Percentiles rank a stretch among this genome's conserved stretches.
phyloP scores from a whole-genome alignment of 345 rosid genomes.

The Streptanthus diversifolius region DNA sequence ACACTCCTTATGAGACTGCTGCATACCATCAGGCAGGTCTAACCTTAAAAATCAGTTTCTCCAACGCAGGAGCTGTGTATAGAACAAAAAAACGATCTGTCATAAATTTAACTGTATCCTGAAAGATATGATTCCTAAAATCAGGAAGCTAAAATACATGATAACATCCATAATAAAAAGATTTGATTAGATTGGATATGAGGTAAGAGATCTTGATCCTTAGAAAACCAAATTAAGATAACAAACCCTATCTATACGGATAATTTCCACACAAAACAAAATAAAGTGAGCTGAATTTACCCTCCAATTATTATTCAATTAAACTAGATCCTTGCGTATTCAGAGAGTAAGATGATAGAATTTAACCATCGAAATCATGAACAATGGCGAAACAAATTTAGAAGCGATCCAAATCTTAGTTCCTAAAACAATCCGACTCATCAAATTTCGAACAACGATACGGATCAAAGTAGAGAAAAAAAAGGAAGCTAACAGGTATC shows the following conservation, averaged over 20 bases:
- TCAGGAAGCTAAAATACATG: background rate
- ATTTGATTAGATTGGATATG: conserved; percentile 6
- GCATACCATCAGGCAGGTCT: conserved; percentile 63
- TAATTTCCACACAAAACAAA: background rate
- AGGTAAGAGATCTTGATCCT: background rate
- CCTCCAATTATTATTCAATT: background rate
- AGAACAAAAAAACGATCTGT: background rate
- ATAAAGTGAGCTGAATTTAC: background rate
- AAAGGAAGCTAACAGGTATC: conserved; percentile 13
- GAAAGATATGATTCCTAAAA: background rate
- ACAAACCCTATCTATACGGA: conserved; percentile 5
- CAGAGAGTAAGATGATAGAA: background rate
- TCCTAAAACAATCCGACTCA: conserved; percentile 11
- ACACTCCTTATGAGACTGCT: conserved; percentile 52
- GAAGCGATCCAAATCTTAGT: conserved; percentile 15
- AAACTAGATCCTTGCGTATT: conserved; percentile 1
- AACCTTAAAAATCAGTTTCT: conserved; percentile 37
- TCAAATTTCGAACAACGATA: background rate
- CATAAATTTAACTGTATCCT: background rate
- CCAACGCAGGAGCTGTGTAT: conserved; percentile 30
- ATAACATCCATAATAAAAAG: background rate
- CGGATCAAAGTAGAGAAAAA: background rate
- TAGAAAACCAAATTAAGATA: background rate
- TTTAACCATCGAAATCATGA: background rate
- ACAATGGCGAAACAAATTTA: background rate